A percentile compares a stretch with the other conserved stretches of the same genome.
Evolutionary conservation across 1,139 yeast genomes (phyloP).

Genomic region (Protomyces gravidus): DNA sequence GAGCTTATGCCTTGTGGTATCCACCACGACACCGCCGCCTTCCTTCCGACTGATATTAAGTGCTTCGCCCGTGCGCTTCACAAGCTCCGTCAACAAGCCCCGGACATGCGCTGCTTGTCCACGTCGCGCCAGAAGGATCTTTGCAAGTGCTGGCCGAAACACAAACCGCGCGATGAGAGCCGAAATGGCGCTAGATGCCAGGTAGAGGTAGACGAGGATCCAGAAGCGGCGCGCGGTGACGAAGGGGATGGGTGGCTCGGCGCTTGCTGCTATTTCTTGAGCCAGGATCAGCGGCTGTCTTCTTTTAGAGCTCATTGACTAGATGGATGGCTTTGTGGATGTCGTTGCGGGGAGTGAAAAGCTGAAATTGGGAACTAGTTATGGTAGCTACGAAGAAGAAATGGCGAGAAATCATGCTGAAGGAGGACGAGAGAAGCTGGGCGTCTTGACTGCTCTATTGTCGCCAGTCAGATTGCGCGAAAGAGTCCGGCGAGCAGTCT

Average conservation of each 20-base stretch:
- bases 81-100: neutral
- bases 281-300: neutral
- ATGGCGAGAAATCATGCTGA: too few relatives aligned
- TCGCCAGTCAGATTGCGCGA: neutral
- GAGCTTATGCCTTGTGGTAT: constrained; percentile 16
- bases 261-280: neutral
- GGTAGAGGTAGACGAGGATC: constrained; percentile 22
- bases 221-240: constrained; percentile 28
- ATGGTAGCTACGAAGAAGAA: too few relatives aligned
- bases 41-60: neutral
- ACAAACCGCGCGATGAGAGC: constrained; percentile 9
- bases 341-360: too few relatives aligned
- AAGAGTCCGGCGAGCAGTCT: too few relatives aligned
- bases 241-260: constrained; percentile 11
- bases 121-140: constrained; percentile 10
- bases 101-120: constrained; percentile 1
- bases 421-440: too few relatives aligned
- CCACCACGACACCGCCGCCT: constrained; percentile 15
- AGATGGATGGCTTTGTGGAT: too few relatives aligned
- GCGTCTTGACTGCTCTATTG: too few relatives aligned
- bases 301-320: neutral
- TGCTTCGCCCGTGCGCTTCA: neutral
- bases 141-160: constrained; percentile 2
- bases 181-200: constrained; percentile 10
- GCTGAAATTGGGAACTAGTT: too few relatives aligned